A percentile compares a stretch with the other conserved stretches of the same genome.
Evolutionary conservation across 2,329 filamentous ascomycete species (phyloP).

Genomic region (Nannizzia gypsea): DNA sequence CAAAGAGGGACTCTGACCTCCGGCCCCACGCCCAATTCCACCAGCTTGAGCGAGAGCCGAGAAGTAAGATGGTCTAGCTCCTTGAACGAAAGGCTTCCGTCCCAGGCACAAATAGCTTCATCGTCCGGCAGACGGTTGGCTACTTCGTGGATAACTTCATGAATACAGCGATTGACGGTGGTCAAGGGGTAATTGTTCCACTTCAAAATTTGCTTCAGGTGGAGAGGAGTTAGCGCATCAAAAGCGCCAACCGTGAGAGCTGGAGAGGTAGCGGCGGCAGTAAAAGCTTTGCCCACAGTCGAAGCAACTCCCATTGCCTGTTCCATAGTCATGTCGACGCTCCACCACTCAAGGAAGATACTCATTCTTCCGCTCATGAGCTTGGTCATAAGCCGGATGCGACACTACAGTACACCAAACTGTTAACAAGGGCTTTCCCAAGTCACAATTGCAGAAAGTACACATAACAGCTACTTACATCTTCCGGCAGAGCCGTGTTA

Average conservation of each 20-base stretch:
- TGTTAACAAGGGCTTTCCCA: background rate
- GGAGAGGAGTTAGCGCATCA: slow-evolving; percentile 45
- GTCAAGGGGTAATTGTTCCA: slow-evolving; percentile 40
- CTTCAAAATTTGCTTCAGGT: slow-evolving; percentile 43
- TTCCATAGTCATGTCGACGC: slow-evolving; percentile 26
- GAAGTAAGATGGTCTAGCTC: slow-evolving; percentile 30
- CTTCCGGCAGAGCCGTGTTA: slow-evolving; percentile 23
- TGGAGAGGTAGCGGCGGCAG: slow-evolving; percentile 35
- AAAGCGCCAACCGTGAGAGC: slow-evolving; percentile 35
- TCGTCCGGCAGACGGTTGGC: slow-evolving; percentile 22
- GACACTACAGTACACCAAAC: slow-evolving; percentile 19
- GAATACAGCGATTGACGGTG: slow-evolving; percentile 29
- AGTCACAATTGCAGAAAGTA: background rate
- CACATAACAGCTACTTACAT: slow-evolving; percentile 19
- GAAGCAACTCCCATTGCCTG: slow-evolving; percentile 38
- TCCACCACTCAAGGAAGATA: slow-evolving; percentile 31
- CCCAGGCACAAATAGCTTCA: slow-evolving; percentile 18
- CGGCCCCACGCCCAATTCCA: slow-evolving; percentile 29
- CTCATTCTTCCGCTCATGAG: slow-evolving; percentile 24
- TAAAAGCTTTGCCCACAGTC: slow-evolving; percentile 44
- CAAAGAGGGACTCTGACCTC: slow-evolving; percentile 28
- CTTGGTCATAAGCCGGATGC: slow-evolving; percentile 27
- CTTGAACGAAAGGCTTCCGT: slow-evolving; percentile 27
- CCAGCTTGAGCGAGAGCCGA: slow-evolving; percentile 24
- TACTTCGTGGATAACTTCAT: slow-evolving; percentile 28